Base-by-base conservation (phyloP, 305 asterid species). In the Fraxinus albicans region DNA sequence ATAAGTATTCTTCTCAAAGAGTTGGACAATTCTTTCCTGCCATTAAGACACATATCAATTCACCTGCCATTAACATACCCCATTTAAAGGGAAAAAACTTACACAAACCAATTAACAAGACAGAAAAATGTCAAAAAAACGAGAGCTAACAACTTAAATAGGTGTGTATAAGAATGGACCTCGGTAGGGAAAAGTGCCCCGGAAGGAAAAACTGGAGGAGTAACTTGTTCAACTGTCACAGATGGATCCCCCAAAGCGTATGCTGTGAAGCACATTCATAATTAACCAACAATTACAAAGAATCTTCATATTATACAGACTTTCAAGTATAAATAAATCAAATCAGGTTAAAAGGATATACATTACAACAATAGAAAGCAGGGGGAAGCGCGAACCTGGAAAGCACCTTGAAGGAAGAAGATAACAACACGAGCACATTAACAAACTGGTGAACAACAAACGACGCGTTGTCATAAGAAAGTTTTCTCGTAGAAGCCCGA, bases 1-100 rank as follows among this genome's bases (percentile, higher is more conserved):
- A 85, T 94, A 90, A 25, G 99, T 96, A 76, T 94, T 96, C 93
- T 84, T 84, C 93, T 96, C 98, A 85, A 96, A 96, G 77, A 96
- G 95, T 67, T 92, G 86, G 53, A 91, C 99, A 77, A 90, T 88
- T 90, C 98, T 93, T 90, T 93, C 99, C 99, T 96, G 97, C 83
- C 89, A 91, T 90, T 88, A 77, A 87, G 75, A 89, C 85, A 90
- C 81, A 85, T 53, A 85, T 88, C 91, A 89, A 88, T 87, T 90
- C 85, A 88, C 89, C 91, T 86, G 89, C 88, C 89, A 86, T 23
- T n/a, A 33, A 13, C 25, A 60, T 70, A 63, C 76, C 27, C 65
- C 33, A 19, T 36, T 79, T 69, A 84, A 83, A 81, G 81, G 85
- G 81, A 12, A 81, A 82, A 81, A 63, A 77, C 65, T 60, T 78